These are phyloP conservation scores for Moringa oleifera DNA, from an alignment of 345 rosid species.

Conservation along the genomic window DNA sequence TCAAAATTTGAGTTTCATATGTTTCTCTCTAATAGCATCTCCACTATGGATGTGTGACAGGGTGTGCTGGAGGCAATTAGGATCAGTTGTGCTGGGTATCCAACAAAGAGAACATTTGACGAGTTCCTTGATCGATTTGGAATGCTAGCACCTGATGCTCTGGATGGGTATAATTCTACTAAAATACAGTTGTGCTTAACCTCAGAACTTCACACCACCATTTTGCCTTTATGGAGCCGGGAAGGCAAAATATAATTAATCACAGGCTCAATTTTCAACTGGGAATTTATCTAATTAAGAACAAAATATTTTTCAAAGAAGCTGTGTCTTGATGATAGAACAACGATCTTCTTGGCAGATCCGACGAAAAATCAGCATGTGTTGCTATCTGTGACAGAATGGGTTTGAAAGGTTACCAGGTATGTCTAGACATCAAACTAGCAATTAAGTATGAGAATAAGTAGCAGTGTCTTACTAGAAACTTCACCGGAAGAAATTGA, in stretches of 20 bases:
- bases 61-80: conserved; percentile 89
- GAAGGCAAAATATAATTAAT: no score
- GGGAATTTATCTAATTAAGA: not conserved
- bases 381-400: conserved; percentile 46
- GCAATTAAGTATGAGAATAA: not conserved
- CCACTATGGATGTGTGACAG: conserved; percentile 28
- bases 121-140: conserved; percentile 81
- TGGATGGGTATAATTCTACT: conserved; percentile 52
- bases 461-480: not conserved
- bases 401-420: conserved; percentile 67
- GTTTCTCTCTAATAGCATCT: not conserved
- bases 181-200: not conserved
- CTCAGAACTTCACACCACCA: not conserved
- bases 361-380: conserved; percentile 53
- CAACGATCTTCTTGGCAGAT: conserved; percentile 24
- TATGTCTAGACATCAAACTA: conserved; percentile 15
- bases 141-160: conserved; percentile 57
- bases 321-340: not conserved
- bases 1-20: no score
- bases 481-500: not conserved
- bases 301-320: no score
- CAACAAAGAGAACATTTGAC: conserved; percentile 69
- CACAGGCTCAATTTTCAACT: not conserved
- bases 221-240: no score
- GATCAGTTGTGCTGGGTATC: conserved; percentile 85